phyloP scores from a whole-genome alignment of 2,329 filamentous ascomycete genomes.

The Mollisiaceae sp. region DNA sequence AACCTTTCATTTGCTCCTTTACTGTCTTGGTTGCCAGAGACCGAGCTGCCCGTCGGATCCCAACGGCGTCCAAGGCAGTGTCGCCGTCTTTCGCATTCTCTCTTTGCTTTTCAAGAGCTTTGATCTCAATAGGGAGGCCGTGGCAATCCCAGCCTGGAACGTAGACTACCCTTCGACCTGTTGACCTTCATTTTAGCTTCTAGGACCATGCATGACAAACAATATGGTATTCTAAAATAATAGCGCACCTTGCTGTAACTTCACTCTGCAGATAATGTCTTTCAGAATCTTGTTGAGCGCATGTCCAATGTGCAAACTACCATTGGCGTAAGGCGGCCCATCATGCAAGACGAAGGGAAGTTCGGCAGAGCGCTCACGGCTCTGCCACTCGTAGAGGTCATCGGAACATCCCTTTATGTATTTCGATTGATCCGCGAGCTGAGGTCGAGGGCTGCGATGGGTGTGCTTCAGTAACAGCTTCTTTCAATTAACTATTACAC shows the following conservation, averaged over 20 bases:
- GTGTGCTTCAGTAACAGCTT: constrained; percentile 21
- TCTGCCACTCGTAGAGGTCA: constrained; percentile 89
- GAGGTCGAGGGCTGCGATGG: constrained; percentile 43
- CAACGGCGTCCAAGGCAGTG: constrained; percentile 54
- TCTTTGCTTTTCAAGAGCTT: constrained; percentile 65
- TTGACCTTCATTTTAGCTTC: constrained; percentile 3
- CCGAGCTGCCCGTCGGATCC: constrained; percentile 68
- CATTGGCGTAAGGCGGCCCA: constrained; percentile 97
- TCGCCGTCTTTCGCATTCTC: constrained; percentile 36
- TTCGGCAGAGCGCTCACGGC: constrained; percentile 36
- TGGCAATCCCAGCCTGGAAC: constrained; percentile 98
- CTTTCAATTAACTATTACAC: constrained; percentile 5
- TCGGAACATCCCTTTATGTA: constrained; percentile 82
- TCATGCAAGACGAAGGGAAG: constrained; percentile 84
- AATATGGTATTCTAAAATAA: background rate
- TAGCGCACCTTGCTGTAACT: constrained; percentile 69
- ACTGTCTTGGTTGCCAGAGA: constrained; percentile 72
- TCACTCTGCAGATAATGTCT: constrained; percentile 84
- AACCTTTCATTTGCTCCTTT: constrained; percentile 73
- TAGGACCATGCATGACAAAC: background rate
- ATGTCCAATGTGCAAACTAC: constrained; percentile 88
- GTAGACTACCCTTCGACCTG: constrained; percentile 74
- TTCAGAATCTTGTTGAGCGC: constrained; percentile 97
- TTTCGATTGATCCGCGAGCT: constrained; percentile 51
- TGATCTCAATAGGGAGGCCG: constrained; percentile 94